Percentiles rank a stretch among this genome's conserved stretches.
Conservation (phyloP, 352 stramenopile species). For the Elongisporangium anandrum region DNA sequence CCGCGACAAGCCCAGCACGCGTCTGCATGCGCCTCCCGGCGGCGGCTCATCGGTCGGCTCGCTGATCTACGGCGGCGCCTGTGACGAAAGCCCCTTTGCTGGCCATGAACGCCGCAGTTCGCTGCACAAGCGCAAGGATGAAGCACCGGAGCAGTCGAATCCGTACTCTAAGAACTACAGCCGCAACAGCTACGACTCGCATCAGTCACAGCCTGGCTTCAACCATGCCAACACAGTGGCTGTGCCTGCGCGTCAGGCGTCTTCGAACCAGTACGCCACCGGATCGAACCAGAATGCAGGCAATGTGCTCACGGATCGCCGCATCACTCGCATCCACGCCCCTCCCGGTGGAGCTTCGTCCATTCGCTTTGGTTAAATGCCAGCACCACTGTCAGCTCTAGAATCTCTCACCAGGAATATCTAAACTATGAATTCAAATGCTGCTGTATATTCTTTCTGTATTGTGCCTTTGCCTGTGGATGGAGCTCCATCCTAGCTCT, state of each 20-base stretch:
- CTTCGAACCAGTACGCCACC: conserved; percentile 82
- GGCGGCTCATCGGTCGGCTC: conserved; percentile 67
- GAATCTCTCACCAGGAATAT: too few relatives aligned
- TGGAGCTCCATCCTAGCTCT: conserved; percentile 10
- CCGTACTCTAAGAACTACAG: conserved; percentile 40
- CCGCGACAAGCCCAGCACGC: conserved; percentile 69
- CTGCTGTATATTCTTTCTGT: conserved; percentile 2
- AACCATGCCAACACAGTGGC: conserved; percentile 13
- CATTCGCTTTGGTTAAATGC: conserved; percentile 65
- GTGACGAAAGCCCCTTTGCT: conserved; percentile 39
- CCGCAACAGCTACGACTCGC: conserved; percentile 17
- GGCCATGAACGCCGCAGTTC: conserved; percentile 42
- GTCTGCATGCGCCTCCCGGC: conserved; percentile 62
- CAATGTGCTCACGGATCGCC: conserved; percentile 88
- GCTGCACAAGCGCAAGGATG: conserved; percentile 34
- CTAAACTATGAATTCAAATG: neutral
- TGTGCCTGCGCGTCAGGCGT: conserved; percentile 27
- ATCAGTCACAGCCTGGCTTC: conserved; percentile 18
- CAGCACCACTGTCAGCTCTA: neutral
- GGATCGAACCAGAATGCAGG: conserved; percentile 86
- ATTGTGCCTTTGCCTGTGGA: conserved; percentile 2
- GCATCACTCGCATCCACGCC: conserved; percentile 87
- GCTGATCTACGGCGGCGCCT: conserved; percentile 64
- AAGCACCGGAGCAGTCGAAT: conserved; percentile 44
- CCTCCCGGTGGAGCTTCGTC: conserved; percentile 80